A percentile compares a stretch with the other conserved stretches of the same genome.
phyloP scores from a whole-genome alignment of 208 protist species.

The Crithidia expoeki region DNA sequence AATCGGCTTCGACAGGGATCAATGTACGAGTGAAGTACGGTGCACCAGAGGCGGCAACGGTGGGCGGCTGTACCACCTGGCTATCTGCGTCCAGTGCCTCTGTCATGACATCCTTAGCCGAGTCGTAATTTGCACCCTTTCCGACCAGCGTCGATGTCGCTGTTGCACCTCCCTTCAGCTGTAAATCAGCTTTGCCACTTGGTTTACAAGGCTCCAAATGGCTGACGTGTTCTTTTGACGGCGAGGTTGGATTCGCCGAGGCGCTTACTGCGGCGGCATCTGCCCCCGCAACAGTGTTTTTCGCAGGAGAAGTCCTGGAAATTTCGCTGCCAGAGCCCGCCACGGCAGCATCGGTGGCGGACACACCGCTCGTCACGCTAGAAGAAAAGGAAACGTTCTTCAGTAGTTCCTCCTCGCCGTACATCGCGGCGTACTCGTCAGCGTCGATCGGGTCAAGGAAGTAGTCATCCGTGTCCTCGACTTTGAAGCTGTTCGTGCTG shows the following conservation, averaged over 20 bases:
- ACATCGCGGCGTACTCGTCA: conserved; percentile 33
- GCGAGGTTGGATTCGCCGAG: background rate
- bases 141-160: background rate
- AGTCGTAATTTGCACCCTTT: background rate
- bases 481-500: conserved; percentile 40
- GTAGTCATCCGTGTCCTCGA: conserved; percentile 46
- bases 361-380: conserved; percentile 43
- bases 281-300: background rate
- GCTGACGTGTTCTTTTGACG: conserved; percentile 24
- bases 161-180: too few species aligned
- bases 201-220: background rate
- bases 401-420: conserved; percentile 37
- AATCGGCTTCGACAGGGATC: conserved; percentile 89
- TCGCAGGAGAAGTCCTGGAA: background rate
- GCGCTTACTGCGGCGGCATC: background rate
- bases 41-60: background rate
- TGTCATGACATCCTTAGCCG: background rate
- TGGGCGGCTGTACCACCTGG: background rate
- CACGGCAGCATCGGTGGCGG: conserved; percentile 12
- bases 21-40: conserved; percentile 73
- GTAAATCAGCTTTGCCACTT: too few species aligned
- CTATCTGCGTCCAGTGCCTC: conserved; percentile 20
- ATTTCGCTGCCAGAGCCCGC: background rate
- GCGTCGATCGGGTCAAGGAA: conserved; percentile 51
- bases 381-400: conserved; percentile 41